Evolutionary conservation across 2,329 filamentous ascomycete species (phyloP), one percentile per base, ranked within the genome.

Genomic region (Alternaria incomplexa): DNA sequence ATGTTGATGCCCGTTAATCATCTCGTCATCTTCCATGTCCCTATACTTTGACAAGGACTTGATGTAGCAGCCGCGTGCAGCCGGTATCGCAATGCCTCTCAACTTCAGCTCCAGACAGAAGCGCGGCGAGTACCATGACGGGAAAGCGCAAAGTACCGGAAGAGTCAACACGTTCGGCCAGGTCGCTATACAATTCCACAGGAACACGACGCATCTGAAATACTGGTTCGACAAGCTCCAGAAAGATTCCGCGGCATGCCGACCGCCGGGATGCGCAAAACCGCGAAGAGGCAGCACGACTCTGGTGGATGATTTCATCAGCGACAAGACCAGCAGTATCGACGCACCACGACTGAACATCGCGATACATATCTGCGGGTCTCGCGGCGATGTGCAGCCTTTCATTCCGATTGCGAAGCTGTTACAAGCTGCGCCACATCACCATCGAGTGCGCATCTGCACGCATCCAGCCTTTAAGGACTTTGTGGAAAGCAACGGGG

Each of bases 351-450:
- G 58, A 44, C 32, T 87, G 30, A 86, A 87, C 60, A 83, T 87
- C 46, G 85, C 87, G 1, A 86, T 88, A 56, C 85, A 87, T 52
- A 84, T 87, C 6, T 85, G 87, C 2, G 84, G 84, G 9, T 82
- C 80, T 4, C 79, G 84, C 55, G 86, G 86, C 7, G 86, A 88
- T 70, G 84, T 88, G 3, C 87, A 89, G 60, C 87, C 87, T 0
- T 89, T 89, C 60, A 79, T 89, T 55, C 85, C 87, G 0, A 80
- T 90, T 4, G 87, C 85, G 0, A 83, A 81, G 43, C 79, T 83
- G n/a, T 72, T 89, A 0, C 78, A 72, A 23, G 62, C 58, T 20
- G 48, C 60, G 5, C 62, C 66, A 6, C 66, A 74, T 55, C 63
- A 66, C 6, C 75, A 77, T 52, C 62, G 75, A 46, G 72, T 77